A percentile compares a stretch with the other conserved stretches of the same genome.
phyloP scores from a whole-genome alignment of 2,329 filamentous ascomycete genomes.

The Ophiostoma triangulosporum region DNA sequence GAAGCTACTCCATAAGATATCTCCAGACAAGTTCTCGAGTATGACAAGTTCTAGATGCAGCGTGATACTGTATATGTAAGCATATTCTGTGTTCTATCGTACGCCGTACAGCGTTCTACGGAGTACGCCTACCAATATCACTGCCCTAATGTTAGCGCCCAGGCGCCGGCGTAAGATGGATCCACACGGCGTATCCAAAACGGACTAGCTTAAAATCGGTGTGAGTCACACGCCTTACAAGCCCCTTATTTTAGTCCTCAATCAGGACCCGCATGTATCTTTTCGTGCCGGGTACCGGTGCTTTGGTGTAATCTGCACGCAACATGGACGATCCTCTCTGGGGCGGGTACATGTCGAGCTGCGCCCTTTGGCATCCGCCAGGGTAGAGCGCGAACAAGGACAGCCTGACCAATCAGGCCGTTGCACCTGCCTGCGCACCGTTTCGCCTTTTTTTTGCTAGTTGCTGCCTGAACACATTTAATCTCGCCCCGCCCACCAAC shows the following conservation, averaged over 20 bases:
- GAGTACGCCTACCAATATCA: too few species aligned
- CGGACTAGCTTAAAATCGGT: slow-evolving; percentile 2
- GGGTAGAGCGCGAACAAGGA: not conserved
- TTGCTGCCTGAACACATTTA: slow-evolving; percentile 26
- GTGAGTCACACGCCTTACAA: slow-evolving; percentile 9
- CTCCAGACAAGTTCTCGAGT: too few species aligned
- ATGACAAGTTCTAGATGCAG: too few species aligned
- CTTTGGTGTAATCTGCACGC: not conserved
- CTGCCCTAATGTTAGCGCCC: too few species aligned
- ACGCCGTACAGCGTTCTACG: too few species aligned
- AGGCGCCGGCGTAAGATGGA: slow-evolving; percentile 1
- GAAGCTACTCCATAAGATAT: too few species aligned
- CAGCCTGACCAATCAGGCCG: not conserved
- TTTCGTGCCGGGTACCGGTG: not conserved
- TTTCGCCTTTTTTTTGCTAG: slow-evolving; percentile 7
- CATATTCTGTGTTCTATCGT: too few species aligned
- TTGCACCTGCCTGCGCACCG: not conserved
- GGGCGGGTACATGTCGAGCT: not conserved
- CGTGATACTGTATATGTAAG: too few species aligned
- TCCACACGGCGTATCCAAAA: not conserved
- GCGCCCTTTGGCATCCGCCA: not conserved
- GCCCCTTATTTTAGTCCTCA: slow-evolving; percentile 2
- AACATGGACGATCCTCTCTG: not conserved
- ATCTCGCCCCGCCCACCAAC: slow-evolving; percentile 17
- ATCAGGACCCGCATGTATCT: not conserved